Evolutionary conservation across 1,284 basidiomycete genomes (phyloP).

Genomic region (Caloboletus firmus): DNA sequence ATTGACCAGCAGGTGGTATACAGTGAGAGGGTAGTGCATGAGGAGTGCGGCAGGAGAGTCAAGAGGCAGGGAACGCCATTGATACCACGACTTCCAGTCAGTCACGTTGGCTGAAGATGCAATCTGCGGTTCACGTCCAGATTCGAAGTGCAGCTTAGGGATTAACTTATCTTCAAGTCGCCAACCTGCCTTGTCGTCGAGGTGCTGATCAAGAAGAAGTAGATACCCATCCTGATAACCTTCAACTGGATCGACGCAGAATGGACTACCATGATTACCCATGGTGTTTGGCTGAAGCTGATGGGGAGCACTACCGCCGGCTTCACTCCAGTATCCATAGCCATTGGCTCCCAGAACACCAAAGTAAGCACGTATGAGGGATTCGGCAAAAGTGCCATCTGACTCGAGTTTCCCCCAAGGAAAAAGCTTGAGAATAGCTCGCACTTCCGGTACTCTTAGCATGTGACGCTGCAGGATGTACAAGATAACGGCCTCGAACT

Average conservation of each 20-base stretch:
- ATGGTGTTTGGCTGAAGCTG: constrained; percentile 20
- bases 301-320: constrained; percentile 37
- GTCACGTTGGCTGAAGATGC: constrained; percentile 28
- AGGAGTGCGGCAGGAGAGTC: constrained; percentile 44
- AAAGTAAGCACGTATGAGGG: constrained; percentile 39
- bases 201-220: constrained; percentile 32
- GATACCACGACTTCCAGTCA: constrained; percentile 43
- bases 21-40: constrained; percentile 41
- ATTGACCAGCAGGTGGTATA: constrained; percentile 40
- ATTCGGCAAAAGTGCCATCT: constrained; percentile 40
- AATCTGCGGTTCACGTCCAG: constrained; percentile 22
- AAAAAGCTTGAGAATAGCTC: constrained; percentile 36
- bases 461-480: constrained; percentile 37
- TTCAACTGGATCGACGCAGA: constrained; percentile 12
- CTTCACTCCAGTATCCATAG: constrained; percentile 41
- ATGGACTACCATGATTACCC: background rate
- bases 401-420: constrained; percentile 43
- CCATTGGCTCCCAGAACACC: constrained; percentile 39
- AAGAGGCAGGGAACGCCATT: constrained; percentile 40
- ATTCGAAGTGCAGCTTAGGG: constrained; percentile 35
- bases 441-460: constrained; percentile 33
- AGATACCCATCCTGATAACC: constrained; percentile 36
- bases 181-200: constrained; percentile 40
- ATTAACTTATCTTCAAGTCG: constrained; percentile 37
- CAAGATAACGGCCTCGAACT: background rate